Conservation (phyloP, 176 grass and related monocot genomes). For the Urochloa ruziziensis region DNA sequence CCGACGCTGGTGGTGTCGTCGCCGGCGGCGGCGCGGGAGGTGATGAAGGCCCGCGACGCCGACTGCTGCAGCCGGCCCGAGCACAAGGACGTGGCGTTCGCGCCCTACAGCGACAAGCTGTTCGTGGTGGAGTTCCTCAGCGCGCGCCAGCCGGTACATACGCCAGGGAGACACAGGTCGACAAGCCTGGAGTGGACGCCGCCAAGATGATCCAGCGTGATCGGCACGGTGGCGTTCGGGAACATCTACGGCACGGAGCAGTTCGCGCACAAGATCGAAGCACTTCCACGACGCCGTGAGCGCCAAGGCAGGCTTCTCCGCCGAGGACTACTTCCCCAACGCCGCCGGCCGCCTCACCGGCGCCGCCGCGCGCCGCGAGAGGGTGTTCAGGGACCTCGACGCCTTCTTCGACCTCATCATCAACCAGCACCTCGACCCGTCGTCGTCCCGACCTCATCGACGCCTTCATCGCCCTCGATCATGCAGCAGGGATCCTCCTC, state of each 20-base stretch:
- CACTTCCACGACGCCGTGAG: slow-evolving; percentile 23
- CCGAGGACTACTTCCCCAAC: slow-evolving; percentile 37
- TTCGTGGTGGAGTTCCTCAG: slow-evolving; percentile 44
- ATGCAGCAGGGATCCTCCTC: neutral
- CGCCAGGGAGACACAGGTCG: slow-evolving; percentile 25
- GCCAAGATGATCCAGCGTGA: too few relatives aligned
- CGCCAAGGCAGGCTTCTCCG: slow-evolving; percentile 10
- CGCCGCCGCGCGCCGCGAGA: slow-evolving; percentile 1
- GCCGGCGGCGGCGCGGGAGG: slow-evolving; percentile 40
- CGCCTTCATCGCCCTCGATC: slow-evolving; percentile 18
- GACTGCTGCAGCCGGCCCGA: slow-evolving; percentile 40
- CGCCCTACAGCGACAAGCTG: slow-evolving; percentile 48
- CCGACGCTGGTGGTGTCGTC: slow-evolving; percentile 52
- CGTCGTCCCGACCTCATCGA: slow-evolving; percentile 23
- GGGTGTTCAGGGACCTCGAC: slow-evolving; percentile 24
- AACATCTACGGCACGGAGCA: slow-evolving; percentile 30
- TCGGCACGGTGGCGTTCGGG: slow-evolving; percentile 42
- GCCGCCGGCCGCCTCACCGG: slow-evolving; percentile 7
- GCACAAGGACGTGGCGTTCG: slow-evolving; percentile 31
- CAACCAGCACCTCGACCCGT: slow-evolving; percentile 21
- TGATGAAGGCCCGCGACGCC: slow-evolving; percentile 46
- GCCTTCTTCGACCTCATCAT: slow-evolving; percentile 34
- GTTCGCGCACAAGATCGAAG: neutral
- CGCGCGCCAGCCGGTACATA: neutral
- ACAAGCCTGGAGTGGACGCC: slow-evolving; percentile 17